Base-by-base conservation (phyloP, 106 monocot species). In the Gastrodia elata region DNA sequence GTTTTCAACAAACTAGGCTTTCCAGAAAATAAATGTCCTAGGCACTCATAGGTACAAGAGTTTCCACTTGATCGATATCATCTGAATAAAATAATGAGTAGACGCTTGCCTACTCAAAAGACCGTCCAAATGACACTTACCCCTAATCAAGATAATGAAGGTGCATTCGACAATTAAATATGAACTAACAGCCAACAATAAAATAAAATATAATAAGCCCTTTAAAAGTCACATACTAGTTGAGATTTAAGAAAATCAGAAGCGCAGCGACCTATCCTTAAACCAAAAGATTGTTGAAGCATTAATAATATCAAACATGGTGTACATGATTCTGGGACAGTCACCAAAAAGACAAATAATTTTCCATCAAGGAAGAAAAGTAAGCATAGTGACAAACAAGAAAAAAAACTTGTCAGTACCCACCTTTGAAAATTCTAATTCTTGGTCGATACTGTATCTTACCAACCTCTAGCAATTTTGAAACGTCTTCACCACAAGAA, bases 381-480 rank as follows among this genome's bases (percentile, higher is more conserved):
- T 61, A 13, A 28, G 35, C 36, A 20, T 18, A 67, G 30, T 18
- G 30, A 28, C 40, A 38, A 57, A 44, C 2, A 39, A 14, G 16
- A 65, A 75, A 41, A 8, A 39, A 42, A 64, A 32, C 18, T 55
- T 6, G 64, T 68, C 18, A 36, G 73, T 40, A 75, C 86, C 38
- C 43, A 91, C 94, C 91, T 89, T 72, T 82, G n/a, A 87, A 39
- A 16, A 88, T 46, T 42, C 26, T 74, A 38, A 65, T 87, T 38
- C 75, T 75, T 35, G 80, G 71, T 27, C 33, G 78, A 43, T 96
- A 87, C 10, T 28, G 80, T 69, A 82, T 14, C 74, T 80, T 86
- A 30, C 87, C 87, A 20, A 92, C 89, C 77, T 92, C 92, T 32
- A 96, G 89, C 75, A 89, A 68, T 26, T 44, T 82, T 1, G 87